Conservation (phyloP, 345 rosid genomes). For the Populus simonii region DNA sequence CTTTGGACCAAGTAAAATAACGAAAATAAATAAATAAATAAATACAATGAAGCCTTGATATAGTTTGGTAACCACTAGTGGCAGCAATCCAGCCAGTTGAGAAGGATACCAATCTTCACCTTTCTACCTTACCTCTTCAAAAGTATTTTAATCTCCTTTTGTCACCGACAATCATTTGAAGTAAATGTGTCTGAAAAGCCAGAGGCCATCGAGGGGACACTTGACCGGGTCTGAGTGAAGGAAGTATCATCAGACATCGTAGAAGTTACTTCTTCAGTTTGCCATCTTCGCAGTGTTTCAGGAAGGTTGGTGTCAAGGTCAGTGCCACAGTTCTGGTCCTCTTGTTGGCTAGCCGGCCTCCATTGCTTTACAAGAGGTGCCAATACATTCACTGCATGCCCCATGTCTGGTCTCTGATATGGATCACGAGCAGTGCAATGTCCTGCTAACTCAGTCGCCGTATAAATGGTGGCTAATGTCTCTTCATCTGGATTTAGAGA, state of each 20-base stretch:
- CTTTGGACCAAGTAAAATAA: not conserved
- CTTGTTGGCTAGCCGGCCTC: constrained; percentile 69
- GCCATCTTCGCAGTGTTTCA: constrained; percentile 83
- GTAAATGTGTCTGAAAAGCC: constrained; percentile 60
- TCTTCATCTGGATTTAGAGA: constrained; percentile 18
- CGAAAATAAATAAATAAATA: not conserved
- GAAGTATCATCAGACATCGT: constrained; percentile 43
- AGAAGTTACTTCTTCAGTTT: constrained; percentile 67
- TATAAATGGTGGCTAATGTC: constrained; percentile 19
- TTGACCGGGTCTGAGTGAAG: constrained; percentile 59
- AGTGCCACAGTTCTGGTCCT: constrained; percentile 56
- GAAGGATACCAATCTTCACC: not conserved
- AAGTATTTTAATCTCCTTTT: not conserved
- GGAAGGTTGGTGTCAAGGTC: constrained; percentile 81
- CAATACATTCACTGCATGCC: constrained; percentile 30
- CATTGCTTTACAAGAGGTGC: constrained; percentile 60
- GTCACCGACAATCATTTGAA: constrained; percentile 66
- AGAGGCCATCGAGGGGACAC: constrained; percentile 43
- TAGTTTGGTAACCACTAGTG: not conserved
- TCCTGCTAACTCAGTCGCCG: constrained; percentile 28
- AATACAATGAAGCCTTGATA: not conserved
- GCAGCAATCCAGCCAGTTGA: not conserved
- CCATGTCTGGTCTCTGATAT: constrained; percentile 29
- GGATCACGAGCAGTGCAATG: constrained; percentile 27
- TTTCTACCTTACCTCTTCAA: not conserved